These are phyloP conservation scores for Epichloe amarillans DNA, from an alignment of 2,329 filamentous ascomycete species.

Conservation along the genomic window DNA sequence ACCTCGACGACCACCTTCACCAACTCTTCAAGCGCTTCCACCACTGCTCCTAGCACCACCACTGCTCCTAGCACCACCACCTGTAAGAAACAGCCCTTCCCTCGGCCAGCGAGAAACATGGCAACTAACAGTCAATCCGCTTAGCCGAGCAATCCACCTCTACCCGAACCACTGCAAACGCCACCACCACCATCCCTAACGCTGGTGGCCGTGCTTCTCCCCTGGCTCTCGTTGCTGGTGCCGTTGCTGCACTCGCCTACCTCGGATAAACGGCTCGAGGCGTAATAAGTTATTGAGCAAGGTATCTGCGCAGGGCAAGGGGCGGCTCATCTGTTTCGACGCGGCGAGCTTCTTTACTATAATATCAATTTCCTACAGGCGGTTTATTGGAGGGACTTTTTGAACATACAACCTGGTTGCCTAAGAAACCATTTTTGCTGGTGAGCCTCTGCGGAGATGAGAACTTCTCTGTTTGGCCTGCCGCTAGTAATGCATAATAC, in stretches of 20 bases:
- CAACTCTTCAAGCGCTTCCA: constrained; percentile 1
- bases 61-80: constrained; percentile 7
- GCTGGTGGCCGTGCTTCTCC: constrained; percentile 18
- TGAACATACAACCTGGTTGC: neutral
- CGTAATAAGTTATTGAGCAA: neutral
- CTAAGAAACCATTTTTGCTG: neutral
- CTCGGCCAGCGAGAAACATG: neutral
- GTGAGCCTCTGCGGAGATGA: neutral
- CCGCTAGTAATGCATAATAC: neutral
- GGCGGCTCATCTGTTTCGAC: neutral
- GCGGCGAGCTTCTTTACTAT: neutral
- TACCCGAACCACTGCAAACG: neutral
- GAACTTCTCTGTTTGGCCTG: neutral
- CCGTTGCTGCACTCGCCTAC: constrained; percentile 20
- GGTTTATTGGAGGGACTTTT: neutral
- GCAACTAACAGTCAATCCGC: neutral
- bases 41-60: neutral
- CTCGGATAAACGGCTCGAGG: constrained; percentile 13
- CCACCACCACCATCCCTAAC: constrained; percentile 15
- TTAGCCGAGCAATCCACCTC: constrained; percentile 4
- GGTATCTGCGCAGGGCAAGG: neutral
- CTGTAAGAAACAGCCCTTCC: neutral
- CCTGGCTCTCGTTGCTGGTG: constrained; percentile 20
- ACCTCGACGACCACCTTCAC: constrained; percentile 1
- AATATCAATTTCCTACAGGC: neutral